Base-by-base conservation (phyloP, 163 green algal species). In the Prototheca cutis region DNA sequence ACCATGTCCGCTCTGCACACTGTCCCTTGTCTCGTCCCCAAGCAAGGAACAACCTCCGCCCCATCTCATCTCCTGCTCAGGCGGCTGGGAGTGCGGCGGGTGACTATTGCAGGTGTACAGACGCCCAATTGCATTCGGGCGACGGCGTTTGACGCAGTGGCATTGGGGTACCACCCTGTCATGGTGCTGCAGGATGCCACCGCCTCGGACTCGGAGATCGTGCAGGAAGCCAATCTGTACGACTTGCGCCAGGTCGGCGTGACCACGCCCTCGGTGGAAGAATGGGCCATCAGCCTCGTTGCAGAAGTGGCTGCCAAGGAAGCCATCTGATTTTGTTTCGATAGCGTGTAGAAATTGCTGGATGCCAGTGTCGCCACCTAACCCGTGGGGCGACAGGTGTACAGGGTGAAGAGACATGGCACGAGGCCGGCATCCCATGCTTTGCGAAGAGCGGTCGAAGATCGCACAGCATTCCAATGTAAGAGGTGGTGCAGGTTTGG, bases 121-220 rank as follows among this genome's bases (percentile, higher is more conserved):
- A 91, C 83, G 6, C 83, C 83, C 45, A 91, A 91, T 49, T 90
- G 83, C 75, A 83, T 91, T 53, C 67, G 83, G 1, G 78, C 71
- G 15, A 88, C 83, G 3, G 83, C 81, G 5, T 80, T 83, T 49
- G 83, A 91, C 58, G 81, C 81, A 1, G 45, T 90, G 23, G 64
- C 53, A 2, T 65, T 82, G 15, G 82, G 86, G 53, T 87, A 86
- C 45, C 27, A 65, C 48, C 48, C 19, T 4, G 48, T 51, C 32
- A 24, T 27, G 49, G 80, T 89, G 51, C 69, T 87, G 2, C 40
- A 53, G 0, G 82, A 89, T 58, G 80, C 71, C 15, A 87, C 80
- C 0, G 82, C 80, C 21, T 84, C 78, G 4, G 69, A 70, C 45
- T 74, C 40, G 1, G 31, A 64, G 1, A 55, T 53, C 0, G 80